Percentiles rank a stretch among this genome's conserved stretches.
Evolutionary conservation across 176 grass and related monocot genomes (phyloP).

Genomic region (Zizania latifolia): DNA sequence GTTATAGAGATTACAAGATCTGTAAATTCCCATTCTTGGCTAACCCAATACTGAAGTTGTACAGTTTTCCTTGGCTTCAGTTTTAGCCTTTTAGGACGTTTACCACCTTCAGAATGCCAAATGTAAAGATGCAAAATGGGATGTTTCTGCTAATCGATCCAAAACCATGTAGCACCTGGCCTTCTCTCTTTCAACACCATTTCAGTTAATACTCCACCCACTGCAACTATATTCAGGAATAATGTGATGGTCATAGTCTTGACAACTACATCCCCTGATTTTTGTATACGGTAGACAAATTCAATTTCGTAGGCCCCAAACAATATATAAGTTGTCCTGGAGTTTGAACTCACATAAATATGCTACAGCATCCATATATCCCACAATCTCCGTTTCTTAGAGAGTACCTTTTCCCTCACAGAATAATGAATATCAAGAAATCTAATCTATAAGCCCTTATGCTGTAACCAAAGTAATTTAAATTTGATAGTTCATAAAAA

Average conservation of each 20-base stretch:
- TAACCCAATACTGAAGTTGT: neutral
- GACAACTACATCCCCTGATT: neutral
- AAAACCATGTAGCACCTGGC: neutral
- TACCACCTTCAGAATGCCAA: neutral
- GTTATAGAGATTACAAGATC: neutral
- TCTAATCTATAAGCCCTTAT: neutral
- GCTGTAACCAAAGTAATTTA: neutral
- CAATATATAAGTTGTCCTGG: neutral
- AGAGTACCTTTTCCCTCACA: neutral
- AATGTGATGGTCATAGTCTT: neutral
- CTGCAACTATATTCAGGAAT: neutral
- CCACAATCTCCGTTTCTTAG: neutral
- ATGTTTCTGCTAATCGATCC: neutral
- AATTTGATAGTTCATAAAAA: neutral
- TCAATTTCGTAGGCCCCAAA: neutral
- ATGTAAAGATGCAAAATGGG: neutral
- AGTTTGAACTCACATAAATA: neutral
- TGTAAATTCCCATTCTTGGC: neutral
- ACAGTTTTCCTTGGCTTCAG: neutral
- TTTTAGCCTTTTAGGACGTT: neutral
- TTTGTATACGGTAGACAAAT: neutral
- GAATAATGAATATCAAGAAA: neutral
- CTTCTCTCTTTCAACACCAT: neutral
- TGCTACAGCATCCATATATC: neutral
- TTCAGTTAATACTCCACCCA: neutral